These are phyloP conservation scores for Coemansia linderi DNA, from an alignment of 371 early-diverging fungal species.

Conservation along the genomic window DNA sequence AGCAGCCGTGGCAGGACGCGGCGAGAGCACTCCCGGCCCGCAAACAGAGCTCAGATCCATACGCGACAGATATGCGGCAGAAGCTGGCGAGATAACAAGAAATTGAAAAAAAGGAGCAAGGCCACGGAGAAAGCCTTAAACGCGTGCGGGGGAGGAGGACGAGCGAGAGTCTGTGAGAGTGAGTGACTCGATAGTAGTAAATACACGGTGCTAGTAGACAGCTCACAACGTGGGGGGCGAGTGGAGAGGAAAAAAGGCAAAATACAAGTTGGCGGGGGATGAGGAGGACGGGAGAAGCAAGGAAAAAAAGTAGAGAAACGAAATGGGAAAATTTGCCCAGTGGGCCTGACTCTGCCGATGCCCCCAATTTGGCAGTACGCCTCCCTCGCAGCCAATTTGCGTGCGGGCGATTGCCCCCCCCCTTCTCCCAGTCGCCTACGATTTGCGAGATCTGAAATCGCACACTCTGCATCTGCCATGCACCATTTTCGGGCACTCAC, in stretches of 20 bases:
- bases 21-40: constrained; percentile 15
- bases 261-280: not conserved
- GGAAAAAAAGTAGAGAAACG: not conserved
- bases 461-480: not conserved
- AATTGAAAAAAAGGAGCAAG: not conserved
- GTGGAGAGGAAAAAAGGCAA: not conserved
- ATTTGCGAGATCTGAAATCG: constrained; percentile 21
- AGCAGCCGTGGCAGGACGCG: constrained; percentile 3
- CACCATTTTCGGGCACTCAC: not conserved
- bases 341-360: constrained; percentile 7
- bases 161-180: not conserved
- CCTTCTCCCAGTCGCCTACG: not conserved
- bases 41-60: constrained; percentile 50
- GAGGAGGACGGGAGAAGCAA: not conserved
- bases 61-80: not conserved
- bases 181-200: constrained; percentile 9
- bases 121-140: not conserved
- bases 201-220: not conserved
- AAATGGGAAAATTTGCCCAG: not conserved
- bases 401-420: not conserved
- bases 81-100: not conserved
- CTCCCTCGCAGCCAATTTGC: not conserved
- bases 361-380: constrained; percentile 6
- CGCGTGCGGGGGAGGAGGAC: not conserved
- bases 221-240: not conserved